Conservation (phyloP, 2,329 filamentous ascomycete species). For the Fusarium sororula region DNA sequence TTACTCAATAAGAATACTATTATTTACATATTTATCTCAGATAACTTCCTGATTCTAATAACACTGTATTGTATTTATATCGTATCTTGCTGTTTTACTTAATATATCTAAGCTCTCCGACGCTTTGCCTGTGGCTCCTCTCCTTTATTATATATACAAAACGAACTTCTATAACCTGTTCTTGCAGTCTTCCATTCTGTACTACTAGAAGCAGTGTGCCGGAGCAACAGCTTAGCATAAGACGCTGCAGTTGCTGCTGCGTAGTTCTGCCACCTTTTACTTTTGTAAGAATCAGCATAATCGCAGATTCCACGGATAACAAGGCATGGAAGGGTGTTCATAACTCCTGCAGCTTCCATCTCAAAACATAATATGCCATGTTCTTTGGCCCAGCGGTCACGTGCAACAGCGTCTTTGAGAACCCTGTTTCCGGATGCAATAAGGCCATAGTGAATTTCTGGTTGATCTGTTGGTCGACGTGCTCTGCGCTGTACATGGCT, state of each 20-base stretch:
- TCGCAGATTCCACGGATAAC: not conserved
- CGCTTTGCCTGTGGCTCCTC: no score
- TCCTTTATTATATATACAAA: no score
- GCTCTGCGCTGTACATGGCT: not conserved
- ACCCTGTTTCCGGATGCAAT: not conserved
- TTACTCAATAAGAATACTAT: no score
- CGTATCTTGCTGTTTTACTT: no score
- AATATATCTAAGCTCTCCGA: no score
- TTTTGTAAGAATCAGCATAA: not conserved
- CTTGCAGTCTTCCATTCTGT: no score
- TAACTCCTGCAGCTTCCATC: not conserved
- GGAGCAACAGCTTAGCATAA: not conserved
- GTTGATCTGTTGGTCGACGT: accelerated
- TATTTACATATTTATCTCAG: no score
- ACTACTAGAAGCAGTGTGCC: accelerated
- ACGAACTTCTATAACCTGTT: no score
- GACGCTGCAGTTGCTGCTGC: not conserved
- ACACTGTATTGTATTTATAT: no score
- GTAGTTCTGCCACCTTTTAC: not conserved
- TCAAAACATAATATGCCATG: not conserved
- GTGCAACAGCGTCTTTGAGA: accelerated
- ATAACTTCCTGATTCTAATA: no score
- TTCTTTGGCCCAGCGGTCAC: not conserved
- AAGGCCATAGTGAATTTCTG: not conserved
- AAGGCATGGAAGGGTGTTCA: not conserved